Conservation (phyloP, 306 rosid genomes). For the Malus asiatica region DNA sequence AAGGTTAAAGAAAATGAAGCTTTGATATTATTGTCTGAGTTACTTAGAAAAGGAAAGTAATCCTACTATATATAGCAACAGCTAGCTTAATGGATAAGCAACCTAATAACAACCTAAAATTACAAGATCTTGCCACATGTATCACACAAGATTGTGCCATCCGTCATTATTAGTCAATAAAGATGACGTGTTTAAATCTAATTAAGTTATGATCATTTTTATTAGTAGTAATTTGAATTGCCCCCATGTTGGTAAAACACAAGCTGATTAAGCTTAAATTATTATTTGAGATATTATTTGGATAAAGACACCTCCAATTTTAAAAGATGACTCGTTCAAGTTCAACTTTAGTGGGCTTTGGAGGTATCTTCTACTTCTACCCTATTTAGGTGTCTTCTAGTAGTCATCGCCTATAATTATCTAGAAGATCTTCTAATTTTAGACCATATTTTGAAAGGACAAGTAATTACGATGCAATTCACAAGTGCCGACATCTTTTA, state of each 20-base stretch:
- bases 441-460: background rate
- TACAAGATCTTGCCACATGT: too few relatives aligned
- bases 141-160: too few relatives aligned
- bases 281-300: background rate
- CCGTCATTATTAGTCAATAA: too few relatives aligned
- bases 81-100: too few relatives aligned
- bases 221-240: constrained; percentile 23
- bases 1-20: too few relatives aligned
- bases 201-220: constrained; percentile 4
- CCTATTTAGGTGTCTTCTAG: background rate
- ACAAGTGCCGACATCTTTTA: background rate
- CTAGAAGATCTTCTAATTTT: background rate
- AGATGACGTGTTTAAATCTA: background rate
- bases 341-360: constrained; percentile 10
- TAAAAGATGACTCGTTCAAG: background rate
- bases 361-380: background rate
- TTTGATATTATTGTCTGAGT: too few relatives aligned
- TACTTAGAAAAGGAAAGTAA: too few relatives aligned
- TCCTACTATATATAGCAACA: too few relatives aligned
- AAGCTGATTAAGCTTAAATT: background rate
- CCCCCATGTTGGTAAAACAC: background rate
- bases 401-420: background rate
- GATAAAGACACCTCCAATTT: constrained; percentile 1
- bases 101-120: too few relatives aligned
- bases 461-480: background rate